These are phyloP conservation scores for Verticillium nonalfalfae DNA, from an alignment of 2,329 filamentous ascomycete species.

Conservation along the genomic window DNA sequence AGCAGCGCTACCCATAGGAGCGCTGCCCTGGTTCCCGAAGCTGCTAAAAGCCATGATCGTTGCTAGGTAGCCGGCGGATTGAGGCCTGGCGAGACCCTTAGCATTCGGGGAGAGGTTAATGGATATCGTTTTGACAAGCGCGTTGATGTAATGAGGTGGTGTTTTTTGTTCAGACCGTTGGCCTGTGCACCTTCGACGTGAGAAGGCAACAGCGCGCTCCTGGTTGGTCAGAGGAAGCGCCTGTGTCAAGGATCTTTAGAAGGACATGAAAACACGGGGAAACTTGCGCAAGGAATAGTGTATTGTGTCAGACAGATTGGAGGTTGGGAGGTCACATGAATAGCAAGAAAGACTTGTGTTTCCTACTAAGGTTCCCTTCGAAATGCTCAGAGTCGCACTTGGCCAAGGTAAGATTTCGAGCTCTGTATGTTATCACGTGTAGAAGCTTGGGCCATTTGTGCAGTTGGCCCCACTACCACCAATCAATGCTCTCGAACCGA, in stretches of 20 bases:
- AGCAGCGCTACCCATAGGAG: constrained; percentile 31
- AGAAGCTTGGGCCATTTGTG: constrained; percentile 11
- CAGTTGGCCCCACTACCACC: background rate
- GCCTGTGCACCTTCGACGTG: background rate
- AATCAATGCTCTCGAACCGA: background rate
- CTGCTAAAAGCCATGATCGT: constrained; percentile 56
- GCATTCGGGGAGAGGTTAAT: constrained; percentile 17
- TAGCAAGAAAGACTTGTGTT: background rate
- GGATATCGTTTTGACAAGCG: background rate
- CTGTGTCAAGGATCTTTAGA: background rate
- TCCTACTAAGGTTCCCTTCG: background rate
- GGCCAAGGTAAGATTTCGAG: background rate
- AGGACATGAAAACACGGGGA: background rate
- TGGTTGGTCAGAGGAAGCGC: background rate
- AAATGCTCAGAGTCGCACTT: background rate
- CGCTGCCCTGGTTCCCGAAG: constrained; percentile 43
- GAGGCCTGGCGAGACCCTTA: constrained; percentile 1
- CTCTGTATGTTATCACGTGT: constrained; percentile 17
- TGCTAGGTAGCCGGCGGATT: constrained; percentile 25
- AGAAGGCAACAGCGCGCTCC: background rate
- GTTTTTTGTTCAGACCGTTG: background rate
- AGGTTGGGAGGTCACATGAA: background rate
- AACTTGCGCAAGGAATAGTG: background rate
- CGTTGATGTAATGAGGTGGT: background rate
- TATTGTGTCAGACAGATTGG: background rate